A percentile compares a stretch with the other conserved stretches of the same genome.
phyloP scores from a whole-genome alignment of 2,329 filamentous ascomycete species.

The Pestalotiopsis sp. region DNA sequence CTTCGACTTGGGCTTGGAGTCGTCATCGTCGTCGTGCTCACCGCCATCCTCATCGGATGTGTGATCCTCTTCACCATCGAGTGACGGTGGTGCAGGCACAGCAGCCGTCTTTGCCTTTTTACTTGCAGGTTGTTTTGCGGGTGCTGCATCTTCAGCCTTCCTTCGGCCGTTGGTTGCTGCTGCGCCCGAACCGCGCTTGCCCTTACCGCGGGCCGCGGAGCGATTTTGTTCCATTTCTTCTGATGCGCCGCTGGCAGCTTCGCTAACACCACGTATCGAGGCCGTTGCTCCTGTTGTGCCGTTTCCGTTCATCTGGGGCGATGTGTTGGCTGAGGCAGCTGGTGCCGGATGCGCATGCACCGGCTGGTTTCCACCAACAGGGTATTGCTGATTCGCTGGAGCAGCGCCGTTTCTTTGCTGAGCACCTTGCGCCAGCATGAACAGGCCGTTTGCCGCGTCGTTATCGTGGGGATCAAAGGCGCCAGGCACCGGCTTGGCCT shows the following conservation, averaged over 20 bases:
- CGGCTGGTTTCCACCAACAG: slow-evolving; percentile 45
- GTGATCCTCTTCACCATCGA: slow-evolving; percentile 43
- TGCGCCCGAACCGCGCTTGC: slow-evolving; percentile 62
- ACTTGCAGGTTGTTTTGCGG: slow-evolving; percentile 60
- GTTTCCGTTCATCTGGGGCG: slow-evolving; percentile 57
- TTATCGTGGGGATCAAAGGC: slow-evolving; percentile 89
- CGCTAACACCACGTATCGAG: slow-evolving; percentile 62
- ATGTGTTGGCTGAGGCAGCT: slow-evolving; percentile 41
- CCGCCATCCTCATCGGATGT: slow-evolving; percentile 56
- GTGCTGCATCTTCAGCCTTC: slow-evolving; percentile 70
- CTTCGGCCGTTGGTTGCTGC: slow-evolving; percentile 67
- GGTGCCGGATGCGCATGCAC: slow-evolving; percentile 52
- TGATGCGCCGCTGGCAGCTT: slow-evolving; percentile 69
- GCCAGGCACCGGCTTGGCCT: slow-evolving; percentile 57
- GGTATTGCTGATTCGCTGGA: slow-evolving; percentile 49
- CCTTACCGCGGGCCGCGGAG: slow-evolving; percentile 64
- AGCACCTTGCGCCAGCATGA: slow-evolving; percentile 78
- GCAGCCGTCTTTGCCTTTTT: slow-evolving; percentile 71
- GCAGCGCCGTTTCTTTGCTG: slow-evolving; percentile 58
- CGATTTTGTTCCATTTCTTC: slow-evolving; percentile 74
- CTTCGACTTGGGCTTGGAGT: slow-evolving; percentile 68
- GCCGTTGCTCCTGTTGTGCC: slow-evolving; percentile 43
- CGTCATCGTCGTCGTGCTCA: slow-evolving; percentile 52
- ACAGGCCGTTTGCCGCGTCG: slow-evolving; percentile 92
- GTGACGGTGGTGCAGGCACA: slow-evolving; percentile 20